Percentiles rank a stretch among this genome's conserved stretches.
These are phyloP conservation scores for Vanderwaltozyma yarrowii DNA, from an alignment of 805 yeast species.

Conservation along the genomic window DNA sequence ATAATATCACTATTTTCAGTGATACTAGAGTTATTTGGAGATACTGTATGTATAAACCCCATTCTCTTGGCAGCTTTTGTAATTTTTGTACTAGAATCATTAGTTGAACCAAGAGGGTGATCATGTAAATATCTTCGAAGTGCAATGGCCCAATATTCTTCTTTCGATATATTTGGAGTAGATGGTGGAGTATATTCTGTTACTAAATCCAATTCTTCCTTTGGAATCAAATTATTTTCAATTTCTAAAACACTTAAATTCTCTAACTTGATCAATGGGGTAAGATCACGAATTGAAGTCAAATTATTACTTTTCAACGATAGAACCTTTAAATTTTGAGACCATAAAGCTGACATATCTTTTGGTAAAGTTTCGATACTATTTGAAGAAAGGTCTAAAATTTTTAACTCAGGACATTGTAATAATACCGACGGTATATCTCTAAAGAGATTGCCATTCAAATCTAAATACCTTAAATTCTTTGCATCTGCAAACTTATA, in stretches of 20 bases:
- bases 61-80: constrained; percentile 64
- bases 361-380: constrained; percentile 39
- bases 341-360: constrained; percentile 31
- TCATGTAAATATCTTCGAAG: constrained; percentile 20
- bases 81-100: constrained; percentile 7
- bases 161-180: constrained; percentile 30
- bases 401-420: constrained; percentile 40
- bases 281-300: constrained; percentile 35
- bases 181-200: constrained; percentile 30
- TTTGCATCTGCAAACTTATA: constrained; percentile 34
- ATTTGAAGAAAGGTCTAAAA: constrained; percentile 56
- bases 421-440: constrained; percentile 41
- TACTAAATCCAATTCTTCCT: constrained; percentile 38
- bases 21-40: constrained; percentile 5
- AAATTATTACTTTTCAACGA: constrained; percentile 51
- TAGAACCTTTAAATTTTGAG: constrained; percentile 41
- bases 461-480: constrained; percentile 48
- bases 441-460: constrained; percentile 49
- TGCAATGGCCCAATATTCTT: constrained; percentile 30
- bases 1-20: constrained; percentile 1
- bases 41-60: constrained; percentile 45
- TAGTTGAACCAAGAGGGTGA: constrained; percentile 12
- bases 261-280: constrained; percentile 43
- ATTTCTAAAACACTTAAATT: constrained; percentile 49
- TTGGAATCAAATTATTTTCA: constrained; percentile 46